These are phyloP conservation scores for Poronia punctata DNA, from an alignment of 495 filamentous ascomycete species.

Conservation along the genomic window DNA sequence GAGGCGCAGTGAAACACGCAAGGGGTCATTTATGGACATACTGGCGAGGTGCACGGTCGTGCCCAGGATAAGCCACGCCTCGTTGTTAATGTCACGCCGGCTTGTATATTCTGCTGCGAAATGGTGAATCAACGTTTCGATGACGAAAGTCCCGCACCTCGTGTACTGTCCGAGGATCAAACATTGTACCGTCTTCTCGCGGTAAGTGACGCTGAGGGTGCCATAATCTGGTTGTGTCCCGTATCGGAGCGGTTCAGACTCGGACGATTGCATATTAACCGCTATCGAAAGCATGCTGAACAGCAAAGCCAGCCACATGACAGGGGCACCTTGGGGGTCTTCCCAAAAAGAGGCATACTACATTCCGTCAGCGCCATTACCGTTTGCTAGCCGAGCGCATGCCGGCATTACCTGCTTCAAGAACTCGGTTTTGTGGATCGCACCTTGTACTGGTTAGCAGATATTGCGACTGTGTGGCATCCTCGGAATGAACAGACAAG, in stretches of 20 bases:
- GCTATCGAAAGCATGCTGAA: constrained; percentile 22
- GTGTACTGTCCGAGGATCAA: constrained; percentile 36
- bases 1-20: no score
- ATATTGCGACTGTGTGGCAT: neutral
- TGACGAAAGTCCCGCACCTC: constrained; percentile 30
- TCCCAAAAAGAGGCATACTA: constrained; percentile 29
- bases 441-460: constrained; percentile 2
- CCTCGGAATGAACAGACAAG: constrained; percentile 3
- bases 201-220: constrained; percentile 20
- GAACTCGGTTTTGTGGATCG: constrained; percentile 7
- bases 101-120: constrained; percentile 31
- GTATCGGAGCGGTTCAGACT: constrained; percentile 13
- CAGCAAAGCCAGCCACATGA: constrained; percentile 25
- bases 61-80: constrained; percentile 32
- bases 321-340: constrained; percentile 6
- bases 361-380: neutral
- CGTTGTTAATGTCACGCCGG: constrained; percentile 26
- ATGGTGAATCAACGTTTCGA: constrained; percentile 34
- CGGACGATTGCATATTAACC: constrained; percentile 7
- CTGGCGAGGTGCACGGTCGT: constrained; percentile 29
- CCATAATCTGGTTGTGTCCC: constrained; percentile 13
- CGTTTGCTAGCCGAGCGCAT: neutral
- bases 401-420: constrained; percentile 2
- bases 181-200: constrained; percentile 26
- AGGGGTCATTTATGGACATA: constrained; percentile 4